Evolutionary conservation across 192 early-diverging fungal genomes (phyloP).

Genomic region (Backusella westeae): DNA sequence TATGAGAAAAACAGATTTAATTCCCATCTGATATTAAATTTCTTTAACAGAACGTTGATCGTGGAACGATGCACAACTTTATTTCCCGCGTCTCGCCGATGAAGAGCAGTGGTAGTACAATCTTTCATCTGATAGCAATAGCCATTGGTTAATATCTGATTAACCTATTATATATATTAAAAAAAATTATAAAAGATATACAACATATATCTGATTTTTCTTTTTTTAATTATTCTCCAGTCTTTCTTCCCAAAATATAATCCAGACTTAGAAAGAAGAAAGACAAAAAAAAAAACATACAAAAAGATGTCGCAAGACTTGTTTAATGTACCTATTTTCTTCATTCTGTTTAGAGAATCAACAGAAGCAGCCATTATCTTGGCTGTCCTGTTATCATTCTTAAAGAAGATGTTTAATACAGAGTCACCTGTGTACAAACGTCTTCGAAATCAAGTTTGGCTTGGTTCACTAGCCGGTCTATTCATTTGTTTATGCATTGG

Average conservation of each 20-base stretch:
- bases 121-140: not conserved
- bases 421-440: conserved; percentile 48
- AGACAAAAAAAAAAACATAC: too few relatives aligned
- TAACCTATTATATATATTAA: not conserved
- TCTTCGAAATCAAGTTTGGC: conserved; percentile 71
- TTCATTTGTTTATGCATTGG: conserved; percentile 69
- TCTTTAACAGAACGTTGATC: not conserved
- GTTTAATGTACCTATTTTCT: conserved; percentile 71
- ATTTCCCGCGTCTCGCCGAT: not conserved
- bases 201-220: conserved; percentile 1
- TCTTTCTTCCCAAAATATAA: not conserved
- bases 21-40: not conserved
- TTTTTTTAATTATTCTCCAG: not conserved
- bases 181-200: not conserved
- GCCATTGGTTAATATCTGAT: not conserved
- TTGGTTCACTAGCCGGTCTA: conserved; percentile 70
- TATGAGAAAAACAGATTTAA: not conserved
- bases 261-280: not conserved
- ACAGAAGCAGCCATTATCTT: conserved; percentile 87
- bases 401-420: conserved; percentile 60
- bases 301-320: conserved; percentile 36
- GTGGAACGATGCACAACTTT: not conserved
- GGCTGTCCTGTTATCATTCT: conserved; percentile 78
- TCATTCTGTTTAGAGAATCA: conserved; percentile 79
- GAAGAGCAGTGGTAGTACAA: not conserved